Evolutionary conservation across 345 rosid genomes (phyloP), one percentile per base, ranked within the genome.

Genomic region (Bruguiera sexangula): DNA sequence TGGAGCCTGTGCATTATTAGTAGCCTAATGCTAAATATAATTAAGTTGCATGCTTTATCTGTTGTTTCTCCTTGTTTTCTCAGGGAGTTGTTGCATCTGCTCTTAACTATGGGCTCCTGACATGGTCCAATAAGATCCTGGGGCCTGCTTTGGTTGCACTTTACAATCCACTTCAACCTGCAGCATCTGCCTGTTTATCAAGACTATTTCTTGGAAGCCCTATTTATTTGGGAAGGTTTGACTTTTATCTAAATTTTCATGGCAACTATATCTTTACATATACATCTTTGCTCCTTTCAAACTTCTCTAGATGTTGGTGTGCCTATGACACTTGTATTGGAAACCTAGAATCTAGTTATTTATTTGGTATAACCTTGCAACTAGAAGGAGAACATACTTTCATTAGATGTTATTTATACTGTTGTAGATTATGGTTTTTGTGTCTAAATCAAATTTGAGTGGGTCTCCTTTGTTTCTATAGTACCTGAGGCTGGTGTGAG

Each of bases 61-160:
- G 50, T 43, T 43, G 50, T 15, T 43, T 43, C 19, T 43, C 50
- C 50, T 43, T 72, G 57, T 77, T 65, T 75, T 79, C 59, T 60
- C 75, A 92, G 97, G 96, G 99, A 71, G 74, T 82, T 74, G 75
- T 90, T 67, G 96, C 97, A 29, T 92, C 99, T 73, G 97, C 99
- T 51, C 71, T 95, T 53, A 92, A 88, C 81, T 95, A 85, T 80
- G 97, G 94, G 70, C 82, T 95, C n/a, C 63, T 95, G 65, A 92
- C 99, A 22, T 95, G 99, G 99, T 95, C 90, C 66, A 95, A 95
- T 81, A 95, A 95, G 85, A 90, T 90, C 65, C 72, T 95, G 76
- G 99, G 97, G 51, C 99, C 99, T 61, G 81, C 99, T 64, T 80
- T 95, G 84, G 99, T 95, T 70, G 91, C 99, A 70, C 93, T 95